A percentile compares a stretch with the other conserved stretches of the same genome.
phyloP scores from a whole-genome alignment of 2,329 filamentous ascomycete species.

The Leptographium flavum region DNA sequence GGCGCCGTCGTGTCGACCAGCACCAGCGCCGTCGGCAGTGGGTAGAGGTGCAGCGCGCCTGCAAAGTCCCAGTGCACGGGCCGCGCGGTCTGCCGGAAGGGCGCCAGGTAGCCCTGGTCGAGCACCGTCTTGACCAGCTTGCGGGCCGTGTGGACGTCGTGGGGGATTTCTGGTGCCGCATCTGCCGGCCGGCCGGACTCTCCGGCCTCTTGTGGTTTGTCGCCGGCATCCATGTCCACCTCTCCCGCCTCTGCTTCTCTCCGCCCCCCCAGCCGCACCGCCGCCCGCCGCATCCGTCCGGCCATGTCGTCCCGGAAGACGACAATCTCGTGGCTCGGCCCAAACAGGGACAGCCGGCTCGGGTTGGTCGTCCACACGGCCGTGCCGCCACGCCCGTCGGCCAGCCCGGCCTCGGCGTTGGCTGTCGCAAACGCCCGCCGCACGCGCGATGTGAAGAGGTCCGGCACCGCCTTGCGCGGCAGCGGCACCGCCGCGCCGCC shows the following conservation, averaged over 20 bases:
- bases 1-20: slow-evolving; percentile 71
- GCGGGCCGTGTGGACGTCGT: slow-evolving; percentile 46
- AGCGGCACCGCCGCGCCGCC: slow-evolving; percentile 58
- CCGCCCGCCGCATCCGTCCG: slow-evolving; percentile 60
- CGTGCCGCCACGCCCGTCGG: slow-evolving; percentile 44
- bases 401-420: slow-evolving; percentile 51
- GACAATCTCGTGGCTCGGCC: slow-evolving; percentile 74
- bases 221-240: background rate
- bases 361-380: slow-evolving; percentile 86
- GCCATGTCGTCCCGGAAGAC: slow-evolving; percentile 80
- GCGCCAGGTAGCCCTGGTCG: slow-evolving; percentile 78
- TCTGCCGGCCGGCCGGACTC: too few species aligned
- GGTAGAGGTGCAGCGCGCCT: slow-evolving; percentile 65
- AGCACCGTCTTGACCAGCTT: slow-evolving; percentile 83
- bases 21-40: slow-evolving; percentile 70
- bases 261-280: slow-evolving; percentile 46
- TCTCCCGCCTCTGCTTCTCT: slow-evolving; percentile 2
- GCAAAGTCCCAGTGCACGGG: slow-evolving; percentile 87
- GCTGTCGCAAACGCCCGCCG: slow-evolving; percentile 66
- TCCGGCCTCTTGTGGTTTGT: too few species aligned
- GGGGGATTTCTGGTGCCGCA: slow-evolving; percentile 25
- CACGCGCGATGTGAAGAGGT: slow-evolving; percentile 79
- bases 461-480: slow-evolving; percentile 60
- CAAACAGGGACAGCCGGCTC: slow-evolving; percentile 68
- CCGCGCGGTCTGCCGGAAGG: slow-evolving; percentile 65